Evolutionary conservation across 805 yeast genomes (phyloP).

Genomic region (Brettanomyces custersianus): DNA sequence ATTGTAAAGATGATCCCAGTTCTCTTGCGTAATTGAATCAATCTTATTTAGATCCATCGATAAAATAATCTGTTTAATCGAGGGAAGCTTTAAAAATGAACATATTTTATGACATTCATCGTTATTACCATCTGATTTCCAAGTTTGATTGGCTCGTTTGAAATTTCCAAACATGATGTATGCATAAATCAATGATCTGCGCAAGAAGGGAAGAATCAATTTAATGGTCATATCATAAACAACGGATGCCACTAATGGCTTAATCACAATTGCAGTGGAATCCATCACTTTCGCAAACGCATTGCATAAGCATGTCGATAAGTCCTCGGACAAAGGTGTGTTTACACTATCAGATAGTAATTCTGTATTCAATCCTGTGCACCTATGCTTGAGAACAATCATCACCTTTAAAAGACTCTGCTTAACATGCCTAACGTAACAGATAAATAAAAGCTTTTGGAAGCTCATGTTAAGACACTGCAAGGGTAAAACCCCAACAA

Average conservation of each 20-base stretch:
- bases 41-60: constrained; percentile 10
- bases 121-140: background rate
- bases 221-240: constrained; percentile 48
- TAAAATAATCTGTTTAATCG: constrained; percentile 20
- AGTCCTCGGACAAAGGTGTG: constrained; percentile 1
- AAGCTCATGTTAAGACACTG: constrained; percentile 35
- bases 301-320: constrained; percentile 8
- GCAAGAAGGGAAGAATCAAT: constrained; percentile 52
- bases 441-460: constrained; percentile 38
- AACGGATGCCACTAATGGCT: constrained; percentile 26
- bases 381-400: constrained; percentile 7
- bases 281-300: constrained; percentile 19
- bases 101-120: constrained; percentile 49
- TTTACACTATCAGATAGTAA: constrained; percentile 2
- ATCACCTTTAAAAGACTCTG: constrained; percentile 30
- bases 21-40: constrained; percentile 3
- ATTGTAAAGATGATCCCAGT: constrained; percentile 7
- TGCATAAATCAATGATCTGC: constrained; percentile 52
- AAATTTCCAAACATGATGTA: constrained; percentile 35
- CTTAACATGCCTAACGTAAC: constrained; percentile 44
- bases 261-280: constrained; percentile 9
- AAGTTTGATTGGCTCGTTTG: constrained; percentile 8
- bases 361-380: background rate
- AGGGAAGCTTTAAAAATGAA: constrained; percentile 38
- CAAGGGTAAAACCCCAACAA: constrained; percentile 42